Percentiles rank a stretch among this genome's conserved stretches.
These are phyloP conservation scores for Diplodia mutila DNA, from an alignment of 2,329 filamentous ascomycete species.

Conservation along the genomic window DNA sequence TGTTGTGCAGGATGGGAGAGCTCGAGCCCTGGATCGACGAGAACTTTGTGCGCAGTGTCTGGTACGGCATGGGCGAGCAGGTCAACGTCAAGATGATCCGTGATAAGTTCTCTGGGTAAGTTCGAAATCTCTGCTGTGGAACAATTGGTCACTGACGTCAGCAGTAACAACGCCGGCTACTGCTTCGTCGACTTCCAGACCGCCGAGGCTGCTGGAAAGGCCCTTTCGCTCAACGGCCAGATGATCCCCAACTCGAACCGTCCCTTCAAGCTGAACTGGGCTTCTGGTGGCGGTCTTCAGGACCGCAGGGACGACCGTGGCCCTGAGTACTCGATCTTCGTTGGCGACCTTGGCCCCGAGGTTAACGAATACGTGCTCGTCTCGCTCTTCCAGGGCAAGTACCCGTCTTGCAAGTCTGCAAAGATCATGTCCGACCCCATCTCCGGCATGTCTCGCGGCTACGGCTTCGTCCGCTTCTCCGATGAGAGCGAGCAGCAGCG, in stretches of 20 bases:
- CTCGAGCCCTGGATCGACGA: conserved; percentile 99
- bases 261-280: conserved; percentile 99
- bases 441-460: conserved; percentile 94
- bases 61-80: conserved; percentile 88
- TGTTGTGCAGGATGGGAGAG: conserved; percentile 83
- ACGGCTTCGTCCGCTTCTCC: conserved; percentile 96
- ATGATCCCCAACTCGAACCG: conserved; percentile 92
- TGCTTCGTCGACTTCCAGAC: conserved; percentile 94
- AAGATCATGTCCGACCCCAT: conserved; percentile 99
- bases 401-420: conserved; percentile 96
- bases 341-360: conserved; percentile 95
- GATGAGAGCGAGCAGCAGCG: conserved; percentile 96
- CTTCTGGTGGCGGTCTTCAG: conserved; percentile 90
- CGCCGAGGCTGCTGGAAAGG: conserved; percentile 85
- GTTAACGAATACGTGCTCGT: conserved; percentile 98
- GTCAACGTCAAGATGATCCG: conserved; percentile 99
- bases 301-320: conserved; percentile 96
- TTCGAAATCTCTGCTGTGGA: conserved; percentile 17
- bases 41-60: conserved; percentile 95
- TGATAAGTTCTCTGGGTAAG: conserved; percentile 96
- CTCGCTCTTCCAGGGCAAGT: conserved; percentile 94
- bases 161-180: conserved; percentile 95
- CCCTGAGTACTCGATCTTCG: conserved; percentile 96
- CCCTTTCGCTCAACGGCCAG: conserved; percentile 84
- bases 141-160: conserved; percentile 37